Base-by-base conservation (phyloP, 2,329 filamentous ascomycete species). In the Dothistroma septosporum region DNA sequence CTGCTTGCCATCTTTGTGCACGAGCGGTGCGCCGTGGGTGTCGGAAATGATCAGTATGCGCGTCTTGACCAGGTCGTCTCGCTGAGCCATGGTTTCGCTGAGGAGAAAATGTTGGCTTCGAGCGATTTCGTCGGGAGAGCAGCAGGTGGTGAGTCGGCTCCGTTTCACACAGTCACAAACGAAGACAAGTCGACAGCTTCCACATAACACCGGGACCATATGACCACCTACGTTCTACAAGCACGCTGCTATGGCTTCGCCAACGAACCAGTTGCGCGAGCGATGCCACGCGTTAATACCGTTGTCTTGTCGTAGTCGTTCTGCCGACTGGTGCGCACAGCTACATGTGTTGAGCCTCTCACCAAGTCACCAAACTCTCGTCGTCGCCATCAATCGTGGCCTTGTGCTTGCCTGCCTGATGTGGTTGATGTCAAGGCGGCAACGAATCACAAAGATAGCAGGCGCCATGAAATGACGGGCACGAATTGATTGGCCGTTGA, bases 11-110 rank as follows among this genome's bases (percentile, higher is more conserved):
- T 53, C 37, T 32, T 55, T 28, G 24, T 53, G 48, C 9, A 32
- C 53, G 2, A 61, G 50, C 4, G 52, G 58, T 14, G 61, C 55
- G 28, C 53, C 37, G 41, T 65, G 63, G 2, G 63, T 65, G 31
- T 65, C 63, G n/a, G 63, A 65, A 10, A 65, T 61, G 24, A 65
- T 58, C 55, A 63, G 32, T 19, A 65, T 49, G 12, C 53, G 54
- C n/a, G 61, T 65, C 35, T 57, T 59, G 35, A 61, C 33, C 7
- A 52, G 59, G 21, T 35, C 31, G 16, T 28, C 24, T 24, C 24
- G 48, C 48, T 28, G 11, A 12, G 48, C 48, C 50, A 53, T 53
- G 50, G 8, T 35, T 4, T 16, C 4, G 33, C 33, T 16, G 33
- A 37, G 33, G 33, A 37, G 33, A 37, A 3, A 37, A 16, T 37